These are phyloP conservation scores for Eucalyptus regnans DNA, from an alignment of 345 rosid species.

Conservation along the genomic window DNA sequence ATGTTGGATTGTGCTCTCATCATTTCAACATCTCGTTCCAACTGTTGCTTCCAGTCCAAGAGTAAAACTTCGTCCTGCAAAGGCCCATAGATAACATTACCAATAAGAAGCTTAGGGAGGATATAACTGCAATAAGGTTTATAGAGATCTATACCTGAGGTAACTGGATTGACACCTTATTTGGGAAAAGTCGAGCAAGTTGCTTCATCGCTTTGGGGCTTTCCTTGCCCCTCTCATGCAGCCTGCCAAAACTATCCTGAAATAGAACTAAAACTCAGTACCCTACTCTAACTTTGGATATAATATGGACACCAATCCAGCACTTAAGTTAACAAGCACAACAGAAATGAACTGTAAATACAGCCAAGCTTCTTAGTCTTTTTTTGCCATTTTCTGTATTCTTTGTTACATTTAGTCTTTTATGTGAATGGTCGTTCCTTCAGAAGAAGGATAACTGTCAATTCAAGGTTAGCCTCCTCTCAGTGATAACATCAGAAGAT, in stretches of 20 bases:
- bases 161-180: conserved; percentile 89
- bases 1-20: conserved; percentile 75
- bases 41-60: conserved; percentile 89
- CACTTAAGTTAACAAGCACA: background rate
- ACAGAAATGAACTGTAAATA: background rate
- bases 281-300: background rate
- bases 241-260: conserved; percentile 85
- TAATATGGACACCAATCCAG: background rate
- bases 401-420: background rate
- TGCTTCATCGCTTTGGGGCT: conserved; percentile 85
- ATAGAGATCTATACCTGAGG: conserved; percentile 62
- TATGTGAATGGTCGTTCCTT: background rate
- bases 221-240: conserved; percentile 88
- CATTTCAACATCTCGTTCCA: conserved; percentile 88
- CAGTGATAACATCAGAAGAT: background rate
- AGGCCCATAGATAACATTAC: conserved; percentile 5
- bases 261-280: background rate
- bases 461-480: background rate
- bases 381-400: background rate
- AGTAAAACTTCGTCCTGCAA: conserved; percentile 83
- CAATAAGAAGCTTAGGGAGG: background rate
- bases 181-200: conserved; percentile 79
- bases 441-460: background rate
- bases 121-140: background rate
- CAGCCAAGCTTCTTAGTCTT: background rate